Percentiles rank a stretch among this genome's conserved stretches.
Evolutionary conservation across 768 basidiomycete species (phyloP).

Genomic region (Russula earlei): DNA sequence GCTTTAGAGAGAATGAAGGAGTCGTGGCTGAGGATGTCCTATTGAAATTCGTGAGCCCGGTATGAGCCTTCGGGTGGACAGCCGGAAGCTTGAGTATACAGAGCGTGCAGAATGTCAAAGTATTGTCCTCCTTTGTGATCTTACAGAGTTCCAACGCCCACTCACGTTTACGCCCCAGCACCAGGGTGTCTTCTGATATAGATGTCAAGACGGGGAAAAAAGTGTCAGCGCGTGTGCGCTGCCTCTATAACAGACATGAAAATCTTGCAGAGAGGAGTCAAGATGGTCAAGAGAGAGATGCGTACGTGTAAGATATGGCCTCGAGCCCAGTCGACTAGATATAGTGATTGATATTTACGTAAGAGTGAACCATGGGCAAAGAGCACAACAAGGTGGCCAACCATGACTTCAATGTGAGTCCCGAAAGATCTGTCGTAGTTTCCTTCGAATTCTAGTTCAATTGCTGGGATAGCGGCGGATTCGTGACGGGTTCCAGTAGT

Average conservation of each 20-base stretch:
- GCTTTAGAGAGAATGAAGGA: background rate
- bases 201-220: background rate
- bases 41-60: background rate
- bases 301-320: background rate
- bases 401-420: background rate
- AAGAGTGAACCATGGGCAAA: constrained; percentile 3
- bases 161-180: background rate
- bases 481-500: background rate
- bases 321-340: background rate
- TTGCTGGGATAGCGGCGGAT: background rate
- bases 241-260: background rate
- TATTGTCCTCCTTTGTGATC: background rate
- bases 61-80: background rate
- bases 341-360: background rate
- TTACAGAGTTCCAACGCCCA: constrained; percentile 6
- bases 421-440: background rate
- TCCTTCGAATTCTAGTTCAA: constrained; percentile 3
- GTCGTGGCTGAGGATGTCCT: background rate
- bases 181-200: background rate
- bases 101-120: background rate
- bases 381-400: constrained; percentile 4
- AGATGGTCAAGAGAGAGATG: background rate
- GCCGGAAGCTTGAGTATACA: constrained; percentile 3
- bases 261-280: background rate
- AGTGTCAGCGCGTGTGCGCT: background rate